These are phyloP conservation scores for Ogataea philodendri DNA, from an alignment of 805 yeast genomes.

Conservation along the genomic window DNA sequence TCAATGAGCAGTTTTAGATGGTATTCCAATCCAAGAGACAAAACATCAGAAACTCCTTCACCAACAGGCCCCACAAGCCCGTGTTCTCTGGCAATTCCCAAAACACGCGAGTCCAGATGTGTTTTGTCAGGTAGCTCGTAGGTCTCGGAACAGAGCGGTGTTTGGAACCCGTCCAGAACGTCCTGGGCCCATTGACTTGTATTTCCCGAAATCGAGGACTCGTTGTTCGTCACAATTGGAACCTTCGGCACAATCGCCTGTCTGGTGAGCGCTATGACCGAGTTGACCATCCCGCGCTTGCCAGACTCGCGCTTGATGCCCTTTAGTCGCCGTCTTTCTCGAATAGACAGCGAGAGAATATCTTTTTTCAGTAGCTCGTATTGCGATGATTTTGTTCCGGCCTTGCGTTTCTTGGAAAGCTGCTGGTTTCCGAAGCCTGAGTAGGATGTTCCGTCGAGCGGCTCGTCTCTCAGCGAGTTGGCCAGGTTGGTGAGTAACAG, in stretches of 20 bases:
- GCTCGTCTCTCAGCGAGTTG: constrained; percentile 75
- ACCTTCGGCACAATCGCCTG: constrained; percentile 78
- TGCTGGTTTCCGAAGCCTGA: constrained; percentile 47
- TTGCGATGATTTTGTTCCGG: constrained; percentile 60
- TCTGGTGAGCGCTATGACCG: constrained; percentile 65
- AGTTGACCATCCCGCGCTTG: constrained; percentile 68
- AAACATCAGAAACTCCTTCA: constrained; percentile 71
- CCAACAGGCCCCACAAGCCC: constrained; percentile 83
- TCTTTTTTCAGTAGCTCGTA: constrained; percentile 81
- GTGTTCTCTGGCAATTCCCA: constrained; percentile 83
- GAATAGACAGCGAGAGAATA: constrained; percentile 78
- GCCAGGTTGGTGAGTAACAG: constrained; percentile 78
- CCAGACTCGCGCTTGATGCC: constrained; percentile 81
- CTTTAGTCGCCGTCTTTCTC: constrained; percentile 83
- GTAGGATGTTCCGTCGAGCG: constrained; percentile 50
- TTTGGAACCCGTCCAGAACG: constrained; percentile 77
- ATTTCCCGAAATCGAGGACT: constrained; percentile 31
- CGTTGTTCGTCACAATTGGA: constrained; percentile 59
- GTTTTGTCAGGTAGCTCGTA: constrained; percentile 83
- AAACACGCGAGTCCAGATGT: constrained; percentile 61
- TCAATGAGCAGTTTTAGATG: constrained; percentile 76
- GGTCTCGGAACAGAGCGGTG: constrained; percentile 74
- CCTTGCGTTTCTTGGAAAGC: constrained; percentile 39
- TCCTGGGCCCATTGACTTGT: constrained; percentile 90
- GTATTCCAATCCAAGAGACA: constrained; percentile 76